A percentile compares a stretch with the other conserved stretches of the same genome.
Evolutionary conservation across 1,139 yeast species (phyloP).

Genomic region (Yamadazyma diospyri): DNA sequence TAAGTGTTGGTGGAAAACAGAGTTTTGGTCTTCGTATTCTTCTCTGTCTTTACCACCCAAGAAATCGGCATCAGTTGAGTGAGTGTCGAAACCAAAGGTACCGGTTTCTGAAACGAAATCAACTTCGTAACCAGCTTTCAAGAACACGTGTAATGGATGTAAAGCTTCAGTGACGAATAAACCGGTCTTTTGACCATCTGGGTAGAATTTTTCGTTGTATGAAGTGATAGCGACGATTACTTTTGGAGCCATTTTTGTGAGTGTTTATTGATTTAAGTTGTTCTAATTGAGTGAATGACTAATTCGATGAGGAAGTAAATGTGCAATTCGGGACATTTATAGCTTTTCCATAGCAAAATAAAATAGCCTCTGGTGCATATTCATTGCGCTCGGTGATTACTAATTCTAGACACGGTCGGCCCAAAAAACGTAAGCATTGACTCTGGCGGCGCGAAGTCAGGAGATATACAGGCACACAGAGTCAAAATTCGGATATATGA

Average conservation of each 20-base stretch:
- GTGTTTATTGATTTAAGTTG: not conserved
- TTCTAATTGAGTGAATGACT: not conserved
- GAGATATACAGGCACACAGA: too few relatives aligned
- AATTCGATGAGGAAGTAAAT: not conserved
- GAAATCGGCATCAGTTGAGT: conserved; percentile 39
- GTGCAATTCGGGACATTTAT: too few relatives aligned
- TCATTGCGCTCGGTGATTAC: too few relatives aligned
- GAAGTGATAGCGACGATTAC: conserved; percentile 52
- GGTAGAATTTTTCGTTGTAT: conserved; percentile 47
- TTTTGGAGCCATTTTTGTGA: conserved; percentile 21
- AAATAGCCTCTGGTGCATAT: too few relatives aligned
- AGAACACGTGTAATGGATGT: conserved; percentile 52
- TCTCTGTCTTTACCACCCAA: conserved; percentile 43
- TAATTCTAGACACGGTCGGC: too few relatives aligned
- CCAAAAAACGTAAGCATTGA: too few relatives aligned
- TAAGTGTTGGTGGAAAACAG: conserved; percentile 35
- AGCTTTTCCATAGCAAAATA: too few relatives aligned
- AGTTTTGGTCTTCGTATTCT: conserved; percentile 31
- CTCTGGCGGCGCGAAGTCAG: too few relatives aligned
- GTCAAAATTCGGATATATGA: too few relatives aligned
- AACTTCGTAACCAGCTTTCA: conserved; percentile 46
- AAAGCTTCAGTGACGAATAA: conserved; percentile 52
- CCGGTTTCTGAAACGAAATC: conserved; percentile 59
- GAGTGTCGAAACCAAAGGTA: conserved; percentile 50
- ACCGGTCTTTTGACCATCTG: conserved; percentile 56